Evolutionary conservation across 202 grass and related monocot genomes (phyloP).

Genomic region (Carex arenaria): DNA sequence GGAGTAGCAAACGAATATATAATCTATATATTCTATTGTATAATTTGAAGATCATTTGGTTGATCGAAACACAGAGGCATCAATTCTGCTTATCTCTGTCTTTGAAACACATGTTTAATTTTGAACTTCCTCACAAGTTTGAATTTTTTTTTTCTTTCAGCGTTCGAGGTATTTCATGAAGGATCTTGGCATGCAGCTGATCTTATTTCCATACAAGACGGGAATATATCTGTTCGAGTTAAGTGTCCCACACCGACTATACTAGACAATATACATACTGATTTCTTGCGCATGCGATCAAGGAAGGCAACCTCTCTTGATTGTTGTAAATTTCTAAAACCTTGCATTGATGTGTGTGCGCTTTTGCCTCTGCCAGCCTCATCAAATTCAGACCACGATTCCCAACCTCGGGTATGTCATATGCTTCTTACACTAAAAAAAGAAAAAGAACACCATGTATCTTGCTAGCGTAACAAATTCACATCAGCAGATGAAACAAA

Average conservation of each 20-base stretch:
- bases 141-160: conserved; percentile 38
- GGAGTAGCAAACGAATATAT: neutral
- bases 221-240: conserved; percentile 40
- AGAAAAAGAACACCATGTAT: neutral
- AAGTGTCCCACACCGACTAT: conserved; percentile 18
- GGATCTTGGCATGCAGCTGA: conserved; percentile 75
- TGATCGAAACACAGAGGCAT: conserved; percentile 1
- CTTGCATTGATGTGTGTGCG: conserved; percentile 54
- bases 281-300: conserved; percentile 53
- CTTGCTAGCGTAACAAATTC: neutral
- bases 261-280: conserved; percentile 32
- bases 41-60: neutral
- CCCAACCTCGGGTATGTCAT: conserved; percentile 37
- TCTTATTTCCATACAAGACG: conserved; percentile 55
- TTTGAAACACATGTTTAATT: neutral
- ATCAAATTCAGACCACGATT: conserved; percentile 27
- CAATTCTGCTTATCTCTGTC: neutral
- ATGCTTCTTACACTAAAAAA: neutral
- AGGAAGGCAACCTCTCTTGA: conserved; percentile 55
- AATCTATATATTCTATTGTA: neutral
- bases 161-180: conserved; percentile 62
- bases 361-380: conserved; percentile 26
- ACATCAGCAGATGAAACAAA: neutral
- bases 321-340: conserved; percentile 60
- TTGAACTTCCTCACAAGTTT: neutral